phyloP scores from a whole-genome alignment of 2,329 filamentous ascomycete genomes.

The Ilyonectria mors-panacis region DNA sequence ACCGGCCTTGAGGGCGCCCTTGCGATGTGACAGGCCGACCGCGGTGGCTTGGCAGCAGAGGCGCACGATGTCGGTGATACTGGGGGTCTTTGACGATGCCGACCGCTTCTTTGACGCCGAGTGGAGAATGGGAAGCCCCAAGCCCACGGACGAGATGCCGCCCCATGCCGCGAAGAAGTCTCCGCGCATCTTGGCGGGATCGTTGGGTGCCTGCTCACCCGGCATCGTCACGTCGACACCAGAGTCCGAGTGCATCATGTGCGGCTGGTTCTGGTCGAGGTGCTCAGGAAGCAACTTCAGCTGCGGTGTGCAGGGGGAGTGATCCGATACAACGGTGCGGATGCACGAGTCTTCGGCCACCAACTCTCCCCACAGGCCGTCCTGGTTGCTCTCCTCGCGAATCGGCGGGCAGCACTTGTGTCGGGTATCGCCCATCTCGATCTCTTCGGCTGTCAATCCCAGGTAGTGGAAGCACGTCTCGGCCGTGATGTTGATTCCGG shows the following conservation, averaged over 20 bases:
- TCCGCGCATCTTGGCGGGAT: constrained; percentile 65
- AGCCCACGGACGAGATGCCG: constrained; percentile 92
- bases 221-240: constrained; percentile 65
- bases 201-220: constrained; percentile 39
- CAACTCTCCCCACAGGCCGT: constrained; percentile 89
- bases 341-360: constrained; percentile 81
- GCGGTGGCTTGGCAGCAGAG: constrained; percentile 92
- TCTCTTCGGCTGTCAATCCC: constrained; percentile 84
- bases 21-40: constrained; percentile 82
- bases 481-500: constrained; percentile 88
- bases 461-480: constrained; percentile 98
- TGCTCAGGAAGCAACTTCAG: constrained; percentile 87
- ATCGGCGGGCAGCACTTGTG: constrained; percentile 98
- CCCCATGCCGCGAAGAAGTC: constrained; percentile 98
- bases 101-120: constrained; percentile 78
- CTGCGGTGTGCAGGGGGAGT: constrained; percentile 95
- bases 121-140: constrained; percentile 92
- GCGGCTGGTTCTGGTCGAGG: constrained; percentile 58
- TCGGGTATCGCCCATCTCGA: constrained; percentile 87
- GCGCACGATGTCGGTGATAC: constrained; percentile 84
- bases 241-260: constrained; percentile 66
- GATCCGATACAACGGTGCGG: constrained; percentile 92
- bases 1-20: constrained; percentile 85
- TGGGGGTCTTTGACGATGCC: constrained; percentile 60
- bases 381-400: constrained; percentile 84